phyloP scores from a whole-genome alignment of 371 early-diverging fungal species.

The Chytridium lagenaria region DNA sequence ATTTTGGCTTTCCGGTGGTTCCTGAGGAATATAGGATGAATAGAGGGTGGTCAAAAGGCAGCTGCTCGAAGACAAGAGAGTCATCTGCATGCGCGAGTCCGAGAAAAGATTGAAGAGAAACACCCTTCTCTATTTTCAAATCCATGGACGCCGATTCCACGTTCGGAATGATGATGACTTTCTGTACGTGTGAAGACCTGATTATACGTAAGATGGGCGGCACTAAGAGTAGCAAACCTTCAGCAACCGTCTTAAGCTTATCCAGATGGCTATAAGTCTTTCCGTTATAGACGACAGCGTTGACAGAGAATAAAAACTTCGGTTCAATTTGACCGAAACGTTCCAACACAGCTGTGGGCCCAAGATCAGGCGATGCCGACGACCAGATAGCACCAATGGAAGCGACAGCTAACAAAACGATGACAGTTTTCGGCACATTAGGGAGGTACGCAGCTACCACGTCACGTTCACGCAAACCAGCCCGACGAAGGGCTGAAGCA shows the following conservation, averaged over 20 bases:
- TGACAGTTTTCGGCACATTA: conserved; percentile 82
- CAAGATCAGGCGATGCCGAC: conserved; percentile 94
- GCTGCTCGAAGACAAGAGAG: conserved; percentile 72
- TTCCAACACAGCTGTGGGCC: conserved; percentile 89
- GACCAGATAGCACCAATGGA: conserved; percentile 97
- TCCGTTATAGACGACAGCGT: conserved; percentile 89
- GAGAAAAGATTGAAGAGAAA: conserved; percentile 28
- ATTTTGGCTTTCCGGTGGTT: conserved; percentile 97
- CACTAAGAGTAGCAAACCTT: conserved; percentile 36
- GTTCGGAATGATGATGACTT: conserved; percentile 80
- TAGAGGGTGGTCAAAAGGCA: conserved; percentile 93
- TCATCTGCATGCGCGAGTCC: conserved; percentile 2
- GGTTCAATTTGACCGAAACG: conserved; percentile 95
- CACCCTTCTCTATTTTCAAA: conserved; percentile 52
- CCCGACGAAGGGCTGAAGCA: conserved; percentile 72
- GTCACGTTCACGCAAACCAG: conserved; percentile 84
- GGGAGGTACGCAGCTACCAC: conserved; percentile 93
- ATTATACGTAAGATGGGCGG: conserved; percentile 2
- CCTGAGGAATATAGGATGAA: conserved; percentile 97
- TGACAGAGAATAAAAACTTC: conserved; percentile 89
- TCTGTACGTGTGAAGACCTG: conserved; percentile 62
- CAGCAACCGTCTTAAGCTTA: conserved; percentile 76
- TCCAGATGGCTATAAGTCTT: conserved; percentile 80
- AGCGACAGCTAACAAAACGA: conserved; percentile 91
- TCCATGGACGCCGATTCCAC: conserved; percentile 54